Evolutionary conservation across 805 yeast genomes (phyloP).

Genomic region (Candida tibetensis): DNA sequence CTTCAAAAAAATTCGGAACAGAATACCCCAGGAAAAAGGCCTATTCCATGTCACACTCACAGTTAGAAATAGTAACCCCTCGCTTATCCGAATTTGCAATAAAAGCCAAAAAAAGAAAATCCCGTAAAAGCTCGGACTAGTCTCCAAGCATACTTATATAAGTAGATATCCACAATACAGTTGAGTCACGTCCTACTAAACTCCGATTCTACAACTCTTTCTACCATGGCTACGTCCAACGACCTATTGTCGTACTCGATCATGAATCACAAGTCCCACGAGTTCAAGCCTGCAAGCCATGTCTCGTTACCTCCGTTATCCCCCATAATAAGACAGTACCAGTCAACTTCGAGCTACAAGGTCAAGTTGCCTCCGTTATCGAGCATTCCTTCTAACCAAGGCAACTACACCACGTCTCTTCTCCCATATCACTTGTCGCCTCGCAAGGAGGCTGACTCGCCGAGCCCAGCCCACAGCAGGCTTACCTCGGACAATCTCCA

Average conservation of each 20-base stretch:
- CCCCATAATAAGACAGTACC: conserved; percentile 7
- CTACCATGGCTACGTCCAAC: conserved; percentile 23
- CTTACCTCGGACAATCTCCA: conserved; percentile 19
- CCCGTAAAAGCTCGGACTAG: too few relatives aligned
- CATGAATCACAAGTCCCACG: conserved; percentile 20
- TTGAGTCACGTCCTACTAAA: background rate
- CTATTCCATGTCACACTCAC: background rate
- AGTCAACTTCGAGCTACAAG: background rate
- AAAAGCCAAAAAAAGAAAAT: conserved; percentile 3
- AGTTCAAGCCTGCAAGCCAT: background rate
- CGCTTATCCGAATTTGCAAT: conserved; percentile 7
- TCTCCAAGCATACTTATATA: conserved; percentile 4
- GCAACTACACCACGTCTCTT: conserved; percentile 8
- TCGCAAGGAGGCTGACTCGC: background rate
- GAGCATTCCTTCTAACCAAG: conserved; percentile 1
- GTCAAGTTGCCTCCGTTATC: conserved; percentile 8
- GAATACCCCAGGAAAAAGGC: background rate
- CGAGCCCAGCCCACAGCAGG: conserved; percentile 8
- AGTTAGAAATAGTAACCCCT: background rate
- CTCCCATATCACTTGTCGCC: conserved; percentile 1
- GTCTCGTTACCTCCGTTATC: conserved; percentile 9
- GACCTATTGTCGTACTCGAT: conserved; percentile 41
- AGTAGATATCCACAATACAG: background rate
- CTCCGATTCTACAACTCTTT: background rate
- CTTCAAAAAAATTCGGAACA: too few relatives aligned